A percentile compares a stretch with the other conserved stretches of the same genome.
Evolutionary conservation across 305 asterid species (phyloP).

Genomic region (Fraxinus xanthoxyloides): DNA sequence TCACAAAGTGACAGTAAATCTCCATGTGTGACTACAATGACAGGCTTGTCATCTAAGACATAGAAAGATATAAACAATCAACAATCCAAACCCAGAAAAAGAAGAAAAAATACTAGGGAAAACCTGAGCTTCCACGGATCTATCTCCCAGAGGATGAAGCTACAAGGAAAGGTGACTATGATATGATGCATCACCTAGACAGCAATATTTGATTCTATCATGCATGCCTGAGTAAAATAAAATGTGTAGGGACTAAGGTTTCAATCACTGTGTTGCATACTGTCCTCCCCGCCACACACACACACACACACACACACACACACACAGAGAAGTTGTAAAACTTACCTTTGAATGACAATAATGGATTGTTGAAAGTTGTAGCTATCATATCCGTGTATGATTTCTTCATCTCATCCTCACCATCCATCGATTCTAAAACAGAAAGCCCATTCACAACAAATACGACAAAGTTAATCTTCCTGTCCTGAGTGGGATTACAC

Average conservation of each 20-base stretch:
- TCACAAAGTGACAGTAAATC: conserved; percentile 63
- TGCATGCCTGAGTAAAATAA: neutral
- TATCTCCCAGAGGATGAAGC: neutral
- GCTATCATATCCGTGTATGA: conserved; percentile 41
- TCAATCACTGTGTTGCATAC: neutral
- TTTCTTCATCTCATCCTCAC: conserved; percentile 32
- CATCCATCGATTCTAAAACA: conserved; percentile 53
- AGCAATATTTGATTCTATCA: neutral
- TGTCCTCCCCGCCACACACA: neutral
- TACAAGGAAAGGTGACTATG: neutral
- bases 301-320: too few relatives aligned
- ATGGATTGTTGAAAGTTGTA: conserved; percentile 43
- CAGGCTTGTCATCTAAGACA: conserved; percentile 79
- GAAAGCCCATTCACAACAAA: conserved; percentile 76
- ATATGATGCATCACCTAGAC: neutral
- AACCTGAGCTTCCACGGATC: neutral
- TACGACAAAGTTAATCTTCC: conserved; percentile 54
- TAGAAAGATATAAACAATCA: neutral
- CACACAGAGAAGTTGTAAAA: neutral
- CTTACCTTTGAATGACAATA: conserved; percentile 63
- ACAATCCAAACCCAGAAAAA: neutral
- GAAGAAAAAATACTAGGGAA: neutral
- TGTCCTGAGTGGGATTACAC: conserved; percentile 19
- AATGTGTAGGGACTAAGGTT: neutral
- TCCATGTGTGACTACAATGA: conserved; percentile 76